Evolutionary conservation across 805 yeast species (phyloP), one percentile per base, ranked within the genome.

Genomic region (Diddensiella santjacobensis): DNA sequence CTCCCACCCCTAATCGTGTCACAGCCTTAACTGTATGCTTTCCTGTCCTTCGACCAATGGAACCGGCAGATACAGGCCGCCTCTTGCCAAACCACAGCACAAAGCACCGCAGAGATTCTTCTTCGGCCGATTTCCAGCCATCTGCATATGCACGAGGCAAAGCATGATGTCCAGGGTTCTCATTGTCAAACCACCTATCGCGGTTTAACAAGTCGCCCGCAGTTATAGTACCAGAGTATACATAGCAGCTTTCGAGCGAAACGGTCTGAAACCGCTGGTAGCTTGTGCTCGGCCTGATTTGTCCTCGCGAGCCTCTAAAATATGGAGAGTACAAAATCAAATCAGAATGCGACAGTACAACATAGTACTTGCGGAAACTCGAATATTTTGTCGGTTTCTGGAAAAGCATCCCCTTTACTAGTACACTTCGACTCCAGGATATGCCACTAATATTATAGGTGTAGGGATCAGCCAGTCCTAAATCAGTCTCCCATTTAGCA

Each of bases 121-220:
- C 85, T 58, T 91, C 98, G 5, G 79, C 71, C 1, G 95, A 83
- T 54, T 73, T 77, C 88, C 95, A 84, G 0, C 96, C 96, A 65
- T 89, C 95, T 1, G 75, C 67, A 60, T 85, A 89, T 0, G 84
- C 70, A 30, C 95, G 69, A 0, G 97, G 96, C 24, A 84, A 61
- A 0, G 81, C 67, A 42, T 75, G 73, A 3, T 71, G 73, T 0
- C 83, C 86, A 0, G 85, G 83, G 48, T 74, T 66, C 18, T 66
- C 61, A 2, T 69, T 68, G 48, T 80, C 79, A 40, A 72, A 65
- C 22, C 72, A 74, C 19, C 62, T 66, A 43, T 71, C 75, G 10
- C 78, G 64, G 8, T 64, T 59, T 24, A 82, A 60, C 22, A 88
- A 67, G 53, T 83, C 89, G 29, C 73, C 60, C 10, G 71, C 73